Base-by-base conservation (phyloP, 2,329 filamentous ascomycete species). In the Pestalotiopsis sp. region DNA sequence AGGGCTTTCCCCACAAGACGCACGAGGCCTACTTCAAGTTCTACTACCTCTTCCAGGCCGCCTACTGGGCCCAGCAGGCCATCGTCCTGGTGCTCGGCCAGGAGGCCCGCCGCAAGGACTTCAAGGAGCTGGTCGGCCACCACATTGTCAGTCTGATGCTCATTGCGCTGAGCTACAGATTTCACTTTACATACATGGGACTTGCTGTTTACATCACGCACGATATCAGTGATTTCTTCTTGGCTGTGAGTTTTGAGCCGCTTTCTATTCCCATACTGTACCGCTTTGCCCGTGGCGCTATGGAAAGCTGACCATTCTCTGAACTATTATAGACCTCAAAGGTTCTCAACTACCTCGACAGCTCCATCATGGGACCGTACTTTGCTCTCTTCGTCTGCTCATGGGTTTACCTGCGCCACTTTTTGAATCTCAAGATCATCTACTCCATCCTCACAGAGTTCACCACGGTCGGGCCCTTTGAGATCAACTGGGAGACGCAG, bases 141-240 rank as follows among this genome's bases (percentile, higher is more conserved):
- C 94, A 98, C 79, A 91, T 98, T 73, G 92, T 98, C 77, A 97
- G 93, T 22, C 82, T 98, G 68, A 83, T 90, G 22, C 86, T 98
- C 73, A 97, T 98, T 73, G 91, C 82, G 68, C 83, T 95, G 76
- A 96, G 92, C 83, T 98, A 98, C 82, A 90, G 94, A 69, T 98
- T 97, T 84, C 94, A 98, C 81, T 98, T 98, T 80, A 97, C 94
- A 22, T 95, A 97, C 81, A 97, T 98, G 78, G 94, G 94, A 30
- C 82, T 98, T 66, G 93, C 94, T 22, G 94, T 98, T 40, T 98
- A 97, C 80, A 94, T 96, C 70, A 97, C 94, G 10, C 94, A 97
- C 80, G 94, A 98, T 77, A 92, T 98, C 70, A 94, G 91, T 69
- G 94, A 98, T 79, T 97, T 98, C 82, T 98, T 98, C 88, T 87